Percentiles rank a stretch among this genome's conserved stretches.
Evolutionary conservation across 2,329 filamentous ascomycete species (phyloP).

Genomic region (Triangularia verruculosa): DNA sequence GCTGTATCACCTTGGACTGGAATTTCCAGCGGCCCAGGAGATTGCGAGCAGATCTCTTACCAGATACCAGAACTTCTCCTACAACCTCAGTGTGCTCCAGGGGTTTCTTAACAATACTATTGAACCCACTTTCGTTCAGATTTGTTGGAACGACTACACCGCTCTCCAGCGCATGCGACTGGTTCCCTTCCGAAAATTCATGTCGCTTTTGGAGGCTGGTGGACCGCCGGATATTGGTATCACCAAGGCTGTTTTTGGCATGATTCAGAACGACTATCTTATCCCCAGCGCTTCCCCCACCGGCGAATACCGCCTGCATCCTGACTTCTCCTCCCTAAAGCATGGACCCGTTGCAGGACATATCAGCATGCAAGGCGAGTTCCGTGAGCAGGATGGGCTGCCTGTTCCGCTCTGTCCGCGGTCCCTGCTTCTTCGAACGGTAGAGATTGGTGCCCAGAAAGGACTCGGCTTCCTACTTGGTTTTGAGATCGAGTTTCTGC

Average conservation of each 20-base stretch:
- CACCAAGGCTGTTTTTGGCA: constrained; percentile 60
- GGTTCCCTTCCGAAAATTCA: constrained; percentile 60
- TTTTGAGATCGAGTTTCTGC: constrained; percentile 79
- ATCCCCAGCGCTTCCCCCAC: constrained; percentile 53
- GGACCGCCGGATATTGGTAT: constrained; percentile 54
- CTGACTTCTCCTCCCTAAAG: constrained; percentile 62
- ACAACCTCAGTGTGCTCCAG: constrained; percentile 37
- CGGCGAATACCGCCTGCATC: constrained; percentile 64
- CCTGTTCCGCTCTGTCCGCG: constrained; percentile 61
- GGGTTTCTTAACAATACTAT: constrained; percentile 47
- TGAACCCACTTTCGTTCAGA: constrained; percentile 62
- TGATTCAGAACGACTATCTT: constrained; percentile 64
- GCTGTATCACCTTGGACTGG: constrained; percentile 63
- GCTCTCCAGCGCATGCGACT: constrained; percentile 64
- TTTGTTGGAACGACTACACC: constrained; percentile 80
- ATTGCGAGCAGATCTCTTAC: constrained; percentile 23
- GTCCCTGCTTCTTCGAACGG: constrained; percentile 54
- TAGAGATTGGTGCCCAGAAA: constrained; percentile 49
- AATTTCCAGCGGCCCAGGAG: constrained; percentile 35
- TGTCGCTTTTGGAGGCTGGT: constrained; percentile 45
- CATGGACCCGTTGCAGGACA: constrained; percentile 58
- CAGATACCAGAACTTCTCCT: constrained; percentile 21
- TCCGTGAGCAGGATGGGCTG: constrained; percentile 54
- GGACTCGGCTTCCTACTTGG: constrained; percentile 63
- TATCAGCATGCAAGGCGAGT: constrained; percentile 65